Base-by-base conservation (phyloP, 257 asterid genomes). In the Lavandula angustifolia region DNA sequence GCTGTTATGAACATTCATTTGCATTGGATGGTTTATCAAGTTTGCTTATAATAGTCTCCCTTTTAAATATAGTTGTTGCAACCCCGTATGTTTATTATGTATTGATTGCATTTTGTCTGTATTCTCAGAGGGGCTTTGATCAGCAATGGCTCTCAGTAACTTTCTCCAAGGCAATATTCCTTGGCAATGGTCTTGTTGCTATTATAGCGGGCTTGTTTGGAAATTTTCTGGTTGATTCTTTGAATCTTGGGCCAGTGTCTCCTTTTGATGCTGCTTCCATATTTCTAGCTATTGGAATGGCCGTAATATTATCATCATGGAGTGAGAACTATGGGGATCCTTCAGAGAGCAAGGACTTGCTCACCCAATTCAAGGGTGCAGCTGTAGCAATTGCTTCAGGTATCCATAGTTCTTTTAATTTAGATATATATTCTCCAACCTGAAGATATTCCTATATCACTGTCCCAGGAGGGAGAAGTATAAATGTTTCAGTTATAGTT, bases 111-210 rank as follows among this genome's bases (percentile, higher is more conserved):
- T 44, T 56, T 3, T 6, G 17, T 73, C 50, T 29, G 50, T 58
- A 14, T 70, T 57, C 69, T 78, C 91, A 92, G 98, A 83, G 98
- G 76, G 91, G 95, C 31, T 92, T 89, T 73, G 98, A 92, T 33
- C 79, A 64, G 69, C 98, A 92, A 68, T 92, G 98, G 98, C 96
- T 92, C 73, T 92, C 98, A 14, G 14, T 89, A 51, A 92, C 96
- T 74, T 92, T 92, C 81, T 87, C 98, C 33, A 92, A 92, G 83
- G 98, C 98, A 74, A 84, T 89, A 75, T 89, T 92, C 72, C 91
- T 92, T 16, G 98, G 98, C 42, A 92, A 92, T 76, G 98, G 98
- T 64, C 95, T 92, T 68, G 87, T 92, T 75, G 98, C 98, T 18
- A 92, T 92, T 73, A 32, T 92, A 44, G 13, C 98, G 75, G 98